A percentile compares a stretch with the other conserved stretches of the same genome.
These are phyloP conservation scores for Circinella umbellata DNA, from an alignment of 371 early-diverging fungal species.

Conservation along the genomic window DNA sequence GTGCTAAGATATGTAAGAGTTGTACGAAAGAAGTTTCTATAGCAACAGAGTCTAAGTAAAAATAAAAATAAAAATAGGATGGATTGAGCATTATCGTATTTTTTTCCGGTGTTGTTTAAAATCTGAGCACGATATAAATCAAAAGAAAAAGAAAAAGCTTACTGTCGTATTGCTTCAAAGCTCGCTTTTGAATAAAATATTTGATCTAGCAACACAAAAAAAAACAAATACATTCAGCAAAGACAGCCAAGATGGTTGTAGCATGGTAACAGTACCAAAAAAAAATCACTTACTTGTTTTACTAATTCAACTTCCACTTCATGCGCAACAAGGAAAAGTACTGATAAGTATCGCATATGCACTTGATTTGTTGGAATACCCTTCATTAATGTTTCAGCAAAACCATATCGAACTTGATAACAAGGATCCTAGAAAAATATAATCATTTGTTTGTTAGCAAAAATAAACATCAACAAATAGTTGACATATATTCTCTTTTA, in stretches of 20 bases:
- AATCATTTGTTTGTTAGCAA: neutral
- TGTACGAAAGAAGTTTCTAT: conserved; percentile 74
- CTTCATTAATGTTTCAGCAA: conserved; percentile 75
- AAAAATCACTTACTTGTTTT: conserved; percentile 28
- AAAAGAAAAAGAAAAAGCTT: neutral
- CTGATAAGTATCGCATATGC: conserved; percentile 70
- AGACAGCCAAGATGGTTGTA: neutral
- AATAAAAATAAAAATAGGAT: neutral
- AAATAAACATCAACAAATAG: too few species aligned
- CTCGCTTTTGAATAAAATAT: conserved; percentile 39
- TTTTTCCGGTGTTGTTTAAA: too few species aligned
- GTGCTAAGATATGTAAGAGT: conserved; percentile 81
- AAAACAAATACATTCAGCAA: neutral
- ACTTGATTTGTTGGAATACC: conserved; percentile 64
- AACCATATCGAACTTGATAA: conserved; percentile 80
- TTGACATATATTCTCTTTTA: too few species aligned
- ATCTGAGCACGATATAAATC: neutral
- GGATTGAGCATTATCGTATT: too few species aligned
- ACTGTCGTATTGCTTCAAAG: conserved; percentile 17
- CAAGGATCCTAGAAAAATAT: conserved; percentile 69
- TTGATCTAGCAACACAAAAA: conserved; percentile 15
- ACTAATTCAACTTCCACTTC: conserved; percentile 81
- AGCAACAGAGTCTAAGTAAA: conserved; percentile 20
- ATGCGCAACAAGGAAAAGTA: conserved; percentile 82
- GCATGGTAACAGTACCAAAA: neutral